Evolutionary conservation across 1,284 basidiomycete genomes (phyloP).

Genomic region (Ceratobasidium sp.): DNA sequence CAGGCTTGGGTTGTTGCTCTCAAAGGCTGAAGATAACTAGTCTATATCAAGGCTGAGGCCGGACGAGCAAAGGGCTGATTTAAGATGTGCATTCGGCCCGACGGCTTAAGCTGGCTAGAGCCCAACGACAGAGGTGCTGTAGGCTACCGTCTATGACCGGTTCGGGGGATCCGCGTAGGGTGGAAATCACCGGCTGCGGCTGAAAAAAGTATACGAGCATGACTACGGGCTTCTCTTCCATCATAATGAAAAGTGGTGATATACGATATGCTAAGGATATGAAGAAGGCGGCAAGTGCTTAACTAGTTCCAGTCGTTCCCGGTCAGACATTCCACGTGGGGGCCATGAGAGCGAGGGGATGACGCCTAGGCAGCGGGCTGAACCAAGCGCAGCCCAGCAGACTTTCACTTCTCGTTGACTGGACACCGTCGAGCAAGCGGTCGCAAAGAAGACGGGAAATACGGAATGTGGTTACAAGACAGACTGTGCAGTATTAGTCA

Average conservation of each 20-base stretch:
- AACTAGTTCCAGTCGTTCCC: neutral
- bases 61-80: neutral
- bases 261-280: neutral
- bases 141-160: neutral
- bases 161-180: neutral
- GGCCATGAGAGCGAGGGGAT: neutral
- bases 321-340: neutral
- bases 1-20: neutral
- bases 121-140: neutral
- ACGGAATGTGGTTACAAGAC: neutral
- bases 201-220: neutral
- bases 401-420: no score
- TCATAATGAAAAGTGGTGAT: constrained; percentile 13
- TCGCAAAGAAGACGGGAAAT: neutral
- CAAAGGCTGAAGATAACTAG: neutral
- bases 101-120: neutral
- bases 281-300: neutral
- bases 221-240: constrained; percentile 15
- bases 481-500: constrained; percentile 2
- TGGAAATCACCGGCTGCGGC: neutral
- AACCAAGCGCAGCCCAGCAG: neutral
- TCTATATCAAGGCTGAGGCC: neutral
- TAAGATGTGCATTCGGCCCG: neutral
- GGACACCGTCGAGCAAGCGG: neutral
- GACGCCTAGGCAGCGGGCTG: neutral